phyloP scores from a whole-genome alignment of 2,329 filamentous ascomycete genomes.

The Pyrenochaeta sp. region DNA sequence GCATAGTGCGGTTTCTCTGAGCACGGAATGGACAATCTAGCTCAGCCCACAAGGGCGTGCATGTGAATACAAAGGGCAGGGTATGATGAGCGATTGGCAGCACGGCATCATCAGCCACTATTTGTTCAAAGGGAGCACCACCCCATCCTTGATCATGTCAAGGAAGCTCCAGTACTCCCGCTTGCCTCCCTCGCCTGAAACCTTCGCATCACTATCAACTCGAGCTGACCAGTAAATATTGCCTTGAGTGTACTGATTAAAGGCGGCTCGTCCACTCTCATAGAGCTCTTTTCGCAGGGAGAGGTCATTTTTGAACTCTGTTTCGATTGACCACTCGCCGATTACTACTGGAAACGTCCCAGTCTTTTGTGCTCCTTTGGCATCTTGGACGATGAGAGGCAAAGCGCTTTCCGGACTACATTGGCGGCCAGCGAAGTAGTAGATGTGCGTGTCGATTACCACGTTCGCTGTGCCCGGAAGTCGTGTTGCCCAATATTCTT shows the following conservation, averaged over 20 bases:
- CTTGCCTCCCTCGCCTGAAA: slow-evolving; percentile 15
- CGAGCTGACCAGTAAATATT: slow-evolving; percentile 10
- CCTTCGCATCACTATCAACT: background rate
- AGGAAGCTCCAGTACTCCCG: slow-evolving; percentile 16
- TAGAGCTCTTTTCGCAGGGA: slow-evolving; percentile 5
- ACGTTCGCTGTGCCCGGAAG: slow-evolving; percentile 21
- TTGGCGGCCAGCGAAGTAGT: slow-evolving; percentile 29
- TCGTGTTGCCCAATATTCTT: slow-evolving; percentile 23
- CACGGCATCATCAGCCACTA: too few species aligned
- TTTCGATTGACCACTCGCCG: slow-evolving; percentile 14
- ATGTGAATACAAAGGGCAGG: too few species aligned
- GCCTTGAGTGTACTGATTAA: slow-evolving; percentile 9
- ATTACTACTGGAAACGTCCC: slow-evolving; percentile 10
- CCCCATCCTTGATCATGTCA: slow-evolving; percentile 12
- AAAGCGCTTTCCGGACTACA: slow-evolving; percentile 20
- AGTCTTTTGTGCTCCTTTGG: background rate
- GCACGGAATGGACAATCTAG: too few species aligned
- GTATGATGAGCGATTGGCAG: too few species aligned
- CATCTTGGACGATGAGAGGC: slow-evolving; percentile 1
- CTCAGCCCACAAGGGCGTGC: too few species aligned
- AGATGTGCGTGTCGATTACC: slow-evolving; percentile 33
- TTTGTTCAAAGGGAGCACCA: too few species aligned
- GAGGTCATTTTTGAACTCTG: slow-evolving; percentile 12
- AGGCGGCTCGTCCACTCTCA: slow-evolving; percentile 11
- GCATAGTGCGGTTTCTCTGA: too few species aligned